These are phyloP conservation scores for Zychaea mexicana DNA, from an alignment of 371 early-diverging fungal genomes.

Conservation along the genomic window DNA sequence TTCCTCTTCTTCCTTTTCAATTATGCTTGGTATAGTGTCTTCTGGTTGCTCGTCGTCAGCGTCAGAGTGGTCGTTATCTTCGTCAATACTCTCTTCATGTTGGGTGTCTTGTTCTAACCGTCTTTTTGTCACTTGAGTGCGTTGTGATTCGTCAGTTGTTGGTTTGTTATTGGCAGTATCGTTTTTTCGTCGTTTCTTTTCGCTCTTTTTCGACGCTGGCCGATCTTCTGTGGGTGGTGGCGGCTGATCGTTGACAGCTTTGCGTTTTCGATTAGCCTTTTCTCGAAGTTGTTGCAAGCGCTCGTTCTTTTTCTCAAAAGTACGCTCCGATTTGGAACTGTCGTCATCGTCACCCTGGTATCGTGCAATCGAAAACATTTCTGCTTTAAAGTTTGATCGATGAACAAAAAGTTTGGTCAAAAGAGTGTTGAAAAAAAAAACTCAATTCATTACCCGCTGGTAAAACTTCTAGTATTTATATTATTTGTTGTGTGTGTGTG, in stretches of 20 bases:
- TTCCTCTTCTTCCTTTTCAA: neutral
- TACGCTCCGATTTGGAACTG: slow-evolving; percentile 6
- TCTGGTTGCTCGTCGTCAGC: neutral
- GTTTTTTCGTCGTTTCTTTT: slow-evolving; percentile 10
- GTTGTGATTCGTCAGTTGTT: too few species aligned
- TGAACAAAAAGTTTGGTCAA: neutral
- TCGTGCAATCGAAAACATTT: slow-evolving; percentile 23
- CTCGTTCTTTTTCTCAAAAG: slow-evolving; percentile 17
- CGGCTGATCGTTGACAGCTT: slow-evolving; percentile 5
- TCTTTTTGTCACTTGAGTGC: neutral
- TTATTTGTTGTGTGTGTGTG: too few species aligned
- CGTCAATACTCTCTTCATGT: neutral
- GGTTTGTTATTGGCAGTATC: neutral
- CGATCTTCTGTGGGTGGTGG: neutral
- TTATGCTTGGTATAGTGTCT: neutral
- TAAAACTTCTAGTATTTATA: neutral
- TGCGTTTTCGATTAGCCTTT: slow-evolving; percentile 17
- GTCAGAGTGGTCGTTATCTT: neutral
- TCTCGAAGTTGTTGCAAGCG: slow-evolving; percentile 10
- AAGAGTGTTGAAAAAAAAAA: neutral
- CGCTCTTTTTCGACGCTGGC: neutral
- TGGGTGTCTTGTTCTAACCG: neutral
- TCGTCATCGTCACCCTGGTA: slow-evolving; percentile 16
- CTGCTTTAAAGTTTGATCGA: neutral
- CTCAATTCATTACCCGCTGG: neutral